Evolutionary conservation across 495 filamentous ascomycete species (phyloP).

Genomic region (Tuber umbilicatum): DNA sequence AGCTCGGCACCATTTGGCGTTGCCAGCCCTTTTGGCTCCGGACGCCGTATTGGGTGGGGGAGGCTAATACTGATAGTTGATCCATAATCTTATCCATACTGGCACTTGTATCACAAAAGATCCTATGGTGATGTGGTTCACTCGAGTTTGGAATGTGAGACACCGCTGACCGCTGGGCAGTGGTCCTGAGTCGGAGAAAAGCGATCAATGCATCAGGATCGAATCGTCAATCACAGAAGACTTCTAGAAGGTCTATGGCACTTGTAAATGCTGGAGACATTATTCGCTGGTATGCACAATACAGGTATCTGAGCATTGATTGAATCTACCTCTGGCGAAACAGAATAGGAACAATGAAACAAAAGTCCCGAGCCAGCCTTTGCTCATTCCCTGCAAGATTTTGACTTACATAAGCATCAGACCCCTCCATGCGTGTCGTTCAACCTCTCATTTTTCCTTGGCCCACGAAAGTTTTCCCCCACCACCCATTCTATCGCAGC

Average conservation of each 20-base stretch:
- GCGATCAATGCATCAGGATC: not conserved
- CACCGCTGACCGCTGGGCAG: not conserved
- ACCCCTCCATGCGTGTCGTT: not conserved
- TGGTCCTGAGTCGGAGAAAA: not conserved
- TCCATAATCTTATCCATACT: not conserved
- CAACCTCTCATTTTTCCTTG: not conserved
- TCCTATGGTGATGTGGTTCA: not conserved
- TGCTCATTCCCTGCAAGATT: not conserved
- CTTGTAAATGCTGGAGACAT: not conserved
- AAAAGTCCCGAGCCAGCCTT: not conserved
- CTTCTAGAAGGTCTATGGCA: not conserved
- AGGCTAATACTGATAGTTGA: not conserved
- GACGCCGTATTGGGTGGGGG: not conserved
- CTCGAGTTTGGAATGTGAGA: conserved; percentile 1
- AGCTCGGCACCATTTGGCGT: not conserved
- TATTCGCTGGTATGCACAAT: not conserved
- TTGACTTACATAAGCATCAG: not conserved
- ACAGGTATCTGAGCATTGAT: not conserved
- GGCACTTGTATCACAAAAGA: not conserved
- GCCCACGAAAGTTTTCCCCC: not conserved
- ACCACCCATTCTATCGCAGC: not conserved
- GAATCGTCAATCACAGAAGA: not conserved
- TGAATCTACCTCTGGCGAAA: not conserved
- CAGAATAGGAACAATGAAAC: not conserved
- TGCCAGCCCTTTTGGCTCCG: not conserved